These are phyloP conservation scores for Aspergillus phoenicis DNA, from an alignment of 2,329 filamentous ascomycete species.

Conservation along the genomic window DNA sequence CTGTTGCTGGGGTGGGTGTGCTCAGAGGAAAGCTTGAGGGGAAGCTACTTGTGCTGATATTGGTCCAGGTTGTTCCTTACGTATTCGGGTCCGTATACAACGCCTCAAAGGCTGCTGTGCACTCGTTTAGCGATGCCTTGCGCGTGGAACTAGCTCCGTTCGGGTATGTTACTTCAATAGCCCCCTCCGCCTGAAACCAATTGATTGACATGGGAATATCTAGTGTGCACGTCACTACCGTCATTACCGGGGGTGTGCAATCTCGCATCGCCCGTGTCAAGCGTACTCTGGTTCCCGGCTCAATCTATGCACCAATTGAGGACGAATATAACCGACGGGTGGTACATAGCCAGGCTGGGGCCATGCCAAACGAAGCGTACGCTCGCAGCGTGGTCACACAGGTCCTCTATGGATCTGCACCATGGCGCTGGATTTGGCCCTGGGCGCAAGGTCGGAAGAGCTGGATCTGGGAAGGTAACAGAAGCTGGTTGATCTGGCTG, in stretches of 20 bases:
- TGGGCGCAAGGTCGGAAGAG: slow-evolving; percentile 40
- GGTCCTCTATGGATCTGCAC: slow-evolving; percentile 50
- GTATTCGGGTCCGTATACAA: slow-evolving; percentile 57
- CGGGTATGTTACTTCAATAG: slow-evolving; percentile 32
- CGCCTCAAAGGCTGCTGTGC: slow-evolving; percentile 62
- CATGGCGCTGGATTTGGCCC: slow-evolving; percentile 56
- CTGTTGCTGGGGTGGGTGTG: slow-evolving; percentile 42
- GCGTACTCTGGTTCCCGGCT: slow-evolving; percentile 50
- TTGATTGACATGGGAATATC: slow-evolving; percentile 6
- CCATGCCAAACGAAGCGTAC: slow-evolving; percentile 57
- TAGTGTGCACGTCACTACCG: slow-evolving; percentile 55
- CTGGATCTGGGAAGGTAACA: slow-evolving; percentile 55
- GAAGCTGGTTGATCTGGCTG: slow-evolving; percentile 56
- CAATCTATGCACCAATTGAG: slow-evolving; percentile 56
- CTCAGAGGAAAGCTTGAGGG: neutral
- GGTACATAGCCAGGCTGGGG: slow-evolving; percentile 56
- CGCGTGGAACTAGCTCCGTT: slow-evolving; percentile 59
- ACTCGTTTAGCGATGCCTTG: slow-evolving; percentile 60
- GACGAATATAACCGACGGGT: slow-evolving; percentile 55
- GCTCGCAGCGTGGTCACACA: slow-evolving; percentile 58
- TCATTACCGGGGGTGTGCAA: slow-evolving; percentile 63
- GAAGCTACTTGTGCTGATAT: neutral
- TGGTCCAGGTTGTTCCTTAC: slow-evolving; percentile 44
- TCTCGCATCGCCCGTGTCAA: slow-evolving; percentile 59
- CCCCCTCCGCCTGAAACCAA: neutral